phyloP scores from a whole-genome alignment of 495 filamentous ascomycete species.

The Aspergillus sclerotioniger region DNA sequence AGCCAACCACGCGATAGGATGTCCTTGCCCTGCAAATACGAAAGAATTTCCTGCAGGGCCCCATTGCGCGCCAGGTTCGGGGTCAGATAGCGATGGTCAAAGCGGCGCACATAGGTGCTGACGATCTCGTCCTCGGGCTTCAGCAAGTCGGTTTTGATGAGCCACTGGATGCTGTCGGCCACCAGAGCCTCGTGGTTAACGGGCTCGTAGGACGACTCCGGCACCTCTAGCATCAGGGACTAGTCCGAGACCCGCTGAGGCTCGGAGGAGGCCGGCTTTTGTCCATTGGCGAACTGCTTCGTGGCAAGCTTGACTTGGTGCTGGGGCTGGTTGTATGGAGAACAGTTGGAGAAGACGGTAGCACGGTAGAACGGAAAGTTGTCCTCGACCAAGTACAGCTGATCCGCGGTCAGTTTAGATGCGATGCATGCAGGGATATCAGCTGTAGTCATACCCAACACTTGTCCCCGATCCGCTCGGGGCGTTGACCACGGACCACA shows the following conservation, averaged over 20 bases:
- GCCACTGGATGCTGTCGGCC: slow-evolving; percentile 87
- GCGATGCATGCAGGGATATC: not conserved
- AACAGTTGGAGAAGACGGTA: slow-evolving; percentile 99
- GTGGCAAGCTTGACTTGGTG: slow-evolving; percentile 82
- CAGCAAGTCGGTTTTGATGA: slow-evolving; percentile 97
- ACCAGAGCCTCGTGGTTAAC: slow-evolving; percentile 81
- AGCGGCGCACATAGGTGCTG: slow-evolving; percentile 96
- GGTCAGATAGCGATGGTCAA: slow-evolving; percentile 99
- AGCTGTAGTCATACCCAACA: slow-evolving; percentile 70
- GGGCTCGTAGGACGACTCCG: slow-evolving; percentile 92
- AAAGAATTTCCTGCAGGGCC: slow-evolving; percentile 87
- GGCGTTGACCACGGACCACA: slow-evolving; percentile 85
- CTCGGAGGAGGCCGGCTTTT: slow-evolving; percentile 64
- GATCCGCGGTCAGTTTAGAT: not conserved
- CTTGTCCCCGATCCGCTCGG: slow-evolving; percentile 96
- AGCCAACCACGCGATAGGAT: slow-evolving; percentile 97
- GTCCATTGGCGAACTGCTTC: slow-evolving; percentile 78
- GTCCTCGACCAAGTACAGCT: slow-evolving; percentile 99
- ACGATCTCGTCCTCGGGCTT: slow-evolving; percentile 89
- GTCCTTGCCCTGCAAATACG: slow-evolving; percentile 82
- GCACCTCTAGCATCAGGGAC: slow-evolving; percentile 99
- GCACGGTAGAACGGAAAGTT: slow-evolving; percentile 99
- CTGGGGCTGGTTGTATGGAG: slow-evolving; percentile 92
- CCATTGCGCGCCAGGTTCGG: slow-evolving; percentile 92
- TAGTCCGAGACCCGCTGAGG: slow-evolving; percentile 93